Conservation (phyloP, 2,329 filamentous ascomycete genomes). For the Lasiodiplodia hormozganensis region DNA sequence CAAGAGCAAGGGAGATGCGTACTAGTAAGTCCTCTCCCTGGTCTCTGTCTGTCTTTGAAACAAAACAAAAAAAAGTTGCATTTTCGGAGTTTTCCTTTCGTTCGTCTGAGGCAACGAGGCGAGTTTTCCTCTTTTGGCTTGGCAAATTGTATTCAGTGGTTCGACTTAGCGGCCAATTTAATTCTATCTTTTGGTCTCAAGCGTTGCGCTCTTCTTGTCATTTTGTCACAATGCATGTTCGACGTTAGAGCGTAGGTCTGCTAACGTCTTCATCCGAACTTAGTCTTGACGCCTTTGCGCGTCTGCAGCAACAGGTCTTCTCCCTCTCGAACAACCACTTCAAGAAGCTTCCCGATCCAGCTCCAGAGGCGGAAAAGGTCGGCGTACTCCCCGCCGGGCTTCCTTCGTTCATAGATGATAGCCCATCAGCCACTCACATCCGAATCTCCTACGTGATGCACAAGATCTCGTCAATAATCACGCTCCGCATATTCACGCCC, state of each 20-base stretch:
- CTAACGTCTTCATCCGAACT: background rate
- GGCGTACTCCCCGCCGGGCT: slow-evolving; percentile 59
- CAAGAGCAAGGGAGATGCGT: slow-evolving; percentile 52
- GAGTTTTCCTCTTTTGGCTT: background rate
- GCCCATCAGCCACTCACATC: slow-evolving; percentile 58
- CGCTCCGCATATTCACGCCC: slow-evolving; percentile 63
- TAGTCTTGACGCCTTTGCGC: slow-evolving; percentile 60
- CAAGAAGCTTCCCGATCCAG: slow-evolving; percentile 56
- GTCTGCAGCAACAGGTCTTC: slow-evolving; percentile 59
- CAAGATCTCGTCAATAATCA: slow-evolving; percentile 63
- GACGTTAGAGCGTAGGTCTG: background rate
- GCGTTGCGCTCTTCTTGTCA: background rate
- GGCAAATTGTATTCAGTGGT: slow-evolving; percentile 5
- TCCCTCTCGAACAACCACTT: slow-evolving; percentile 61
- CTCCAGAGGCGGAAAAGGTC: slow-evolving; percentile 57
- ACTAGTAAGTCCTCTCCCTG: slow-evolving; percentile 50
- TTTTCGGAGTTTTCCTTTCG: slow-evolving; percentile 1
- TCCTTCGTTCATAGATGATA: slow-evolving; percentile 63
- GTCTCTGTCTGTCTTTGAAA: slow-evolving; percentile 5
- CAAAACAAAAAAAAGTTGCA: background rate
- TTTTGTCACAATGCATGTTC: background rate
- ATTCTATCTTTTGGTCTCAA: background rate
- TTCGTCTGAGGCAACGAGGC: background rate
- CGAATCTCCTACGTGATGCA: slow-evolving; percentile 63
- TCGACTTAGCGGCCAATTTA: slow-evolving; percentile 17